Evolutionary conservation across 106 monocot genomes (phyloP).

Genomic region (Vanilla planifolia): DNA sequence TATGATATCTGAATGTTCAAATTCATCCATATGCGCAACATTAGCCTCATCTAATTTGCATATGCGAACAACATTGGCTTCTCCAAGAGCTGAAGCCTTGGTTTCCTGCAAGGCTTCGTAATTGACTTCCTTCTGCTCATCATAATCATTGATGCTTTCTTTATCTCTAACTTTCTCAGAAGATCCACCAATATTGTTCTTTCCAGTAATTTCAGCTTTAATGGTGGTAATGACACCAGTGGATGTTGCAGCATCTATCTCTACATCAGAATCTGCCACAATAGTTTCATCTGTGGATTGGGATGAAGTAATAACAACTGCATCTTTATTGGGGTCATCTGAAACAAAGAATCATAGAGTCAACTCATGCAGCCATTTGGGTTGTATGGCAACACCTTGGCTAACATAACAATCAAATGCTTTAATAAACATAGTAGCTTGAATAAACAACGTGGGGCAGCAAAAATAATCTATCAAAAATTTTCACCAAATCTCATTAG

Average conservation of each 20-base stretch:
- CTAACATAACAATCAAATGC: too few species aligned
- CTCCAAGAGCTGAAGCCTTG: constrained; percentile 4
- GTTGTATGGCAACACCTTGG: too few species aligned
- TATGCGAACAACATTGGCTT: constrained; percentile 11
- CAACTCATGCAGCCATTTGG: too few species aligned
- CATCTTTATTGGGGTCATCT: constrained; percentile 3
- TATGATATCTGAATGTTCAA: constrained; percentile 75
- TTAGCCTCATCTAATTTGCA: constrained; percentile 42
- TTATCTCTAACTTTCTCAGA: constrained; percentile 13
- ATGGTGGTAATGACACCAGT: constrained; percentile 6
- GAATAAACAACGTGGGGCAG: too few species aligned
- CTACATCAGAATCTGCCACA: constrained; percentile 88
- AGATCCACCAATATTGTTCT: constrained; percentile 4
- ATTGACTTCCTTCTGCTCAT: neutral
- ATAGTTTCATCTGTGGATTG: constrained; percentile 94
- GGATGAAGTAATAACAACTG: constrained; percentile 79
- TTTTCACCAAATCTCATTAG: too few species aligned
- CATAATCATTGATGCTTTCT: neutral
- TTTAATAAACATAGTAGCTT: too few species aligned
- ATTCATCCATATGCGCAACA: constrained; percentile 26
- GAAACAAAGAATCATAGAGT: neutral
- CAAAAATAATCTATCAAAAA: too few species aligned
- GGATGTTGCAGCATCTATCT: constrained; percentile 69
- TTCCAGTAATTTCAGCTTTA: constrained; percentile 20
- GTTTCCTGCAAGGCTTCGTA: neutral